Evolutionary conservation across 306 rosid genomes (phyloP).

Genomic region (Fragaria ananassa): DNA sequence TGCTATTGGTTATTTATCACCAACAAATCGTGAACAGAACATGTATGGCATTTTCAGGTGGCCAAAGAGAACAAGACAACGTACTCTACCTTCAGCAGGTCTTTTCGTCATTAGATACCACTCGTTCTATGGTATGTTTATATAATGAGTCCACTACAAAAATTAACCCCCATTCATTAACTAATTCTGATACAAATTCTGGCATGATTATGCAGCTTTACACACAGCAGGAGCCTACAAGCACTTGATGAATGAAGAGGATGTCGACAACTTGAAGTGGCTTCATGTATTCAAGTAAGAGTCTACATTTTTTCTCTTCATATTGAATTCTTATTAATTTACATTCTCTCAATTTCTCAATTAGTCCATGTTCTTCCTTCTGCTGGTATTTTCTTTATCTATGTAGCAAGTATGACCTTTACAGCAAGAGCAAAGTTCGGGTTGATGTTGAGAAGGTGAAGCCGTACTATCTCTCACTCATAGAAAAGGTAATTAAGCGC

Average conservation of each 20-base stretch:
- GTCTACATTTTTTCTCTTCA: neutral
- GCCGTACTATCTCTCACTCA: constrained; percentile 73
- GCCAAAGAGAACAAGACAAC: constrained; percentile 61
- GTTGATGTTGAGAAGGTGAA: constrained; percentile 65
- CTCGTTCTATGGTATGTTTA: constrained; percentile 64
- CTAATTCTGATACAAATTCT: neutral
- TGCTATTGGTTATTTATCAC: neutral
- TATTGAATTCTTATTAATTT: neutral
- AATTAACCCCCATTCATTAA: neutral
- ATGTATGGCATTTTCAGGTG: constrained; percentile 41
- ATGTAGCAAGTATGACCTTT: constrained; percentile 78
- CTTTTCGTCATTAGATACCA: constrained; percentile 82
- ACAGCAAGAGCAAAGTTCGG: constrained; percentile 73
- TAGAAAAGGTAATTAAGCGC: constrained; percentile 49
- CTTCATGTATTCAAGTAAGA: constrained; percentile 67
- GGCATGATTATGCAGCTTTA: constrained; percentile 49
- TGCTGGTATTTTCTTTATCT: neutral
- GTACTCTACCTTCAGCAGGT: constrained; percentile 78
- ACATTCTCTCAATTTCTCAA: neutral
- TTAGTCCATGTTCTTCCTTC: neutral
- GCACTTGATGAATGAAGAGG: constrained; percentile 74
- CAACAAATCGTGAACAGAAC: neutral
- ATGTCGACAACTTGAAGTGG: constrained; percentile 72
- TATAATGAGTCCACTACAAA: neutral
- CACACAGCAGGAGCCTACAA: constrained; percentile 59